Evolutionary conservation across 2,329 filamentous ascomycete genomes (phyloP), one percentile per base, ranked within the genome.

Genomic region (Trichophyton schoenleinii): DNA sequence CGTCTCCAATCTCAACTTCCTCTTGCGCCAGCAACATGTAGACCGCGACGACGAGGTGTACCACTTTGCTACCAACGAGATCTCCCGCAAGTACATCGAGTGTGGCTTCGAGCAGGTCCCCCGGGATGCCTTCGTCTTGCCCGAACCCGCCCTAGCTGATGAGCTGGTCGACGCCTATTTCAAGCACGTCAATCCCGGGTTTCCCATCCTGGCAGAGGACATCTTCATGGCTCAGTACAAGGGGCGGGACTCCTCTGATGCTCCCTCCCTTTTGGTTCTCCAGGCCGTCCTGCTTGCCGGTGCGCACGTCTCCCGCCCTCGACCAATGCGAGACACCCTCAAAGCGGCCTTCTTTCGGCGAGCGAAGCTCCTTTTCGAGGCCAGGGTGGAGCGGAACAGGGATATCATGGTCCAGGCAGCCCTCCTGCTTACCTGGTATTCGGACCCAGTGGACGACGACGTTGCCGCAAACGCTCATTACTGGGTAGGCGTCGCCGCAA

Each of bases 401-500:
- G 77, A 80, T 63, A 75, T 77, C 36, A 73, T 82, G 58, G 74
- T 83, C n/a, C 81, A 83, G 67, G 78, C 78, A 2, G 79, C 80
- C 1, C 70, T 83, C 22, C 73, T 83, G 1, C 66, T 83, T 59
- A 82, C 80, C 1, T 83, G 81, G 81, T 78, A 81, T 64, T 78
- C 79, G 1, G 79, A 83, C 57, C 70, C 69, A 7, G 76, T 78
- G 13, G 78, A 80, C 25, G 81, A 83, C 64, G 80, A 82, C 67
- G 77, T 82, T 5, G 72, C 79, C 3, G 78, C 79, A 44, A 82
- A 83, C 64, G 76, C 78, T 15, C 81, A 75, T 64, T 72, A 77
- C 63, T 83, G 80, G 80, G 73, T 82, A 5, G 81, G 81, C 1
- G 73, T 80, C 2, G 81, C 80, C 3, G 74, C 75, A 18, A 74